Evolutionary conservation across 495 filamentous ascomycete genomes (phyloP), one percentile per base, ranked within the genome.

Genomic region (Penicillium bovifimosum): DNA sequence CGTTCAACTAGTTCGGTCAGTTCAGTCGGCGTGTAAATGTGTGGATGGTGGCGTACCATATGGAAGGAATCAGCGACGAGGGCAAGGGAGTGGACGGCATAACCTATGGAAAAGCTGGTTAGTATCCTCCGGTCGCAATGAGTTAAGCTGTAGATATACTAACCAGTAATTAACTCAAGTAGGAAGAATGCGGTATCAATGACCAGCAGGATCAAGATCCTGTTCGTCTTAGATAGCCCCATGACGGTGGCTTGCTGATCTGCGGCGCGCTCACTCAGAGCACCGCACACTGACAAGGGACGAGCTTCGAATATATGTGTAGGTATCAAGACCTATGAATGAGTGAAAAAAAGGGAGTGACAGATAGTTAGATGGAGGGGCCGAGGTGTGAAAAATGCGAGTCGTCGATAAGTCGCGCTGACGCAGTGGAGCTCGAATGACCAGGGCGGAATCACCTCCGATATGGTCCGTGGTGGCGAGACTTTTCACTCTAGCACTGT

Each of bases 21-120:
- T 18, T 9, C 9, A n/a, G 11, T 14, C 26, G 24, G 32, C 27
- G 35, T 16, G 20, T 3, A 47, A 18, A 10, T 34, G 28, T 9
- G 11, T 44, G 6, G 7, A 42, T 40, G 39, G 9, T 34, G 36
- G 53, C 77, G 60, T 74, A 92, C 90, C 93, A 98, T 98, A 63
- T 98, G 93, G 73, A 97, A 98, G 50, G 93, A 89, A 74, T 98
- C 93, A 33, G 93, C 93, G 62, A 95, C 88, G 49, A 98, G 79
- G 14, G 93, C 93, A 54, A 98, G 81, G 26, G 93, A 97, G 60
- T 88, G 85, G 47, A 95, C 90, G 36, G 81, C 69, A 70, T 93
- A 88, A 47, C 93, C 81, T 85, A 47, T 26, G 5, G 42, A 32
- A 38, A 29, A 40, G 13, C 5, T 20, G 54, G 54, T 70, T 38